These are phyloP conservation scores for Leishmania tropica DNA, from an alignment of 208 protist species.

Conservation along the genomic window DNA sequence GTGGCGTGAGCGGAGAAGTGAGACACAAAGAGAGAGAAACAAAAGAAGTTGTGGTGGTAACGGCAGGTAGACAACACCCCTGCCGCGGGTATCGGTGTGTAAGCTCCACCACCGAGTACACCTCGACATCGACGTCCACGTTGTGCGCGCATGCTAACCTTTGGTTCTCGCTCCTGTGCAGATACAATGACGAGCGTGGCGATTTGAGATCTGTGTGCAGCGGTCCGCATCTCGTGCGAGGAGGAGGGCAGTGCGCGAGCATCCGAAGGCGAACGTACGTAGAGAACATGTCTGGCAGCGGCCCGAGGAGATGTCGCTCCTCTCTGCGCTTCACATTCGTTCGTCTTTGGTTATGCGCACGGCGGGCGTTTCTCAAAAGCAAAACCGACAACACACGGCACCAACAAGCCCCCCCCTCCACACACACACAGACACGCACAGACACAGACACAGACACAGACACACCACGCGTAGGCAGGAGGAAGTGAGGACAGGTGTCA, in stretches of 20 bases:
- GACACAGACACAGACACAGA: not conserved
- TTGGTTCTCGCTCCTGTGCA: not conserved
- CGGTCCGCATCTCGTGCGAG: not conserved
- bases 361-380: not conserved
- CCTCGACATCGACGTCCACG: not conserved
- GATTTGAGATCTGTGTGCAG: not conserved
- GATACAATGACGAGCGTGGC: not conserved
- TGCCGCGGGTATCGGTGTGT: not conserved
- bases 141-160: not conserved
- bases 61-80: not conserved
- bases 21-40: not conserved
- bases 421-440: not conserved
- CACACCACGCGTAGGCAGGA: not conserved
- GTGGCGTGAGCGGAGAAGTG: conserved; percentile 1
- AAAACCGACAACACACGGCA: not conserved
- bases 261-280: not conserved
- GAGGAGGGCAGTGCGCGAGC: not conserved
- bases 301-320: not conserved
- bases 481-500: not conserved
- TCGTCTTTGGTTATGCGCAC: not conserved
- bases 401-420: not conserved
- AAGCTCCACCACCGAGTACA: not conserved
- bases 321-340: not conserved
- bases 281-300: not conserved
- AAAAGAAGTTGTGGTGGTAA: not conserved